Conservation (phyloP, 192 early-diverging fungal genomes). For the Gorgonomyces haynaldii region DNA sequence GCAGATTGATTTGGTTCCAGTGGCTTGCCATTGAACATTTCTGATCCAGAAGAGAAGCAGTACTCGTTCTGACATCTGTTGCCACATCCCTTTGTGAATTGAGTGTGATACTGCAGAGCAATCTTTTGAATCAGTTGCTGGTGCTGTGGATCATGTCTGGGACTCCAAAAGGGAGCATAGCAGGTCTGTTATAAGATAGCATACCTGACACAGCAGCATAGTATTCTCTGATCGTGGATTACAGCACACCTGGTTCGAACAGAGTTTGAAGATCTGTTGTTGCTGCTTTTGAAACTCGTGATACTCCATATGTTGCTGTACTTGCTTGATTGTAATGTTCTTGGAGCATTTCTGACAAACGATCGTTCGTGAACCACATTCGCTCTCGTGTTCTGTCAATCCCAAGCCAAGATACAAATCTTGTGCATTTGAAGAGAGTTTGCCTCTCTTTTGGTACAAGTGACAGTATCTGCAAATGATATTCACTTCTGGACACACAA, state of each 20-base stretch:
- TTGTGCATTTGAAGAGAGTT: slow-evolving; percentile 30
- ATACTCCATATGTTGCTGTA: slow-evolving; percentile 57
- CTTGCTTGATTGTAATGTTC: slow-evolving; percentile 66
- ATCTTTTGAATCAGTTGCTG: slow-evolving; percentile 62
- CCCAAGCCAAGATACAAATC: slow-evolving; percentile 47
- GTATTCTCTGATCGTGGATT: slow-evolving; percentile 42
- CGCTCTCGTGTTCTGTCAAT: slow-evolving; percentile 63
- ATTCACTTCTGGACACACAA: slow-evolving; percentile 55
- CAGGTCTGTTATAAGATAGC: too few relatives aligned
- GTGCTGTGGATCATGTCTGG: slow-evolving; percentile 63
- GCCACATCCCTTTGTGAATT: slow-evolving; percentile 70
- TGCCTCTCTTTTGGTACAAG: slow-evolving; percentile 55
- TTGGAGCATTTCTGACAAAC: slow-evolving; percentile 63
- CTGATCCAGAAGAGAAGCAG: not conserved
- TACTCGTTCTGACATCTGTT: slow-evolving; percentile 52
- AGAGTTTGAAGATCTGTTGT: slow-evolving; percentile 39
- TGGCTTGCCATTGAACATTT: not conserved
- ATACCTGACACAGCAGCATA: slow-evolving; percentile 55
- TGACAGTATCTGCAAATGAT: slow-evolving; percentile 81
- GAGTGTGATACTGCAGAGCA: slow-evolving; percentile 56
- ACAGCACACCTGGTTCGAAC: slow-evolving; percentile 62
- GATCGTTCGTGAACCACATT: slow-evolving; percentile 77
- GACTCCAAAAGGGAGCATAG: slow-evolving; percentile 71
- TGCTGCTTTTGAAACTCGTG: slow-evolving; percentile 55
- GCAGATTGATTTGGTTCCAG: slow-evolving; percentile 59